Percentiles rank a stretch among this genome's conserved stretches.
These are phyloP conservation scores for Simmondsia chinensis DNA, from an alignment of 148 eudicot genomes.

Conservation along the genomic window DNA sequence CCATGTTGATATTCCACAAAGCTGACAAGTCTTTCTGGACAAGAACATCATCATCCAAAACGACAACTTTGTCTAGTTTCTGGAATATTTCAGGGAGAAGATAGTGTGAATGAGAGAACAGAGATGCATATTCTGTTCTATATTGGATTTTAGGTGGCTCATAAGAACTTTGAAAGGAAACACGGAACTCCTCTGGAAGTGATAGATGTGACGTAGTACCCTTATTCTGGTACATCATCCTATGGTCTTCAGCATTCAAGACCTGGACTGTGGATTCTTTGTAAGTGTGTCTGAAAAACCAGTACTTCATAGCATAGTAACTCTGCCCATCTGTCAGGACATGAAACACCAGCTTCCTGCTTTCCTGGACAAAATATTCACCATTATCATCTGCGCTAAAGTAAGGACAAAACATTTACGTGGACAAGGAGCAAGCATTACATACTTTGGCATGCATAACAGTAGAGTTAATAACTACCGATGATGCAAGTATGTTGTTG, in stretches of 20 bases:
- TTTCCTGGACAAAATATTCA: conserved; percentile 50
- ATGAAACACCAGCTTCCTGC: conserved; percentile 79
- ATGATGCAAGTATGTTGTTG: conserved; percentile 71
- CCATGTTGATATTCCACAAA: conserved; percentile 72
- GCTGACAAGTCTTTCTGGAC: conserved; percentile 78
- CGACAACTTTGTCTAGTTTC: conserved; percentile 58
- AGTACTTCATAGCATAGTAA: conserved; percentile 78
- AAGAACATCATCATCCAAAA: conserved; percentile 81
- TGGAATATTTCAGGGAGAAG: conserved; percentile 65
- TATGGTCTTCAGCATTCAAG: conserved; percentile 65
- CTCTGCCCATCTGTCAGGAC: conserved; percentile 75
- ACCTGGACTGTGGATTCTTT: conserved; percentile 69
- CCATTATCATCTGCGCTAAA: background rate
- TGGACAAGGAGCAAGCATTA: conserved; percentile 5
- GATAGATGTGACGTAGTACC: conserved; percentile 28
- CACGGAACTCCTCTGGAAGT: conserved; percentile 68
- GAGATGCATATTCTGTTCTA: conserved; percentile 58
- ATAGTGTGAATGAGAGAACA: conserved; percentile 77
- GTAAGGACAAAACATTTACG: background rate
- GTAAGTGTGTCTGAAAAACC: conserved; percentile 62
- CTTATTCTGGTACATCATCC: conserved; percentile 17
- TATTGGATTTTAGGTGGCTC: conserved; percentile 28
- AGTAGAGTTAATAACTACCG: conserved; percentile 87
- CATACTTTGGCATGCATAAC: conserved; percentile 70
- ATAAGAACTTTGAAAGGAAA: conserved; percentile 48